Evolutionary conservation across 169 alveolate genomes (phyloP).

Genomic region (Cryptosporidium sp.): DNA sequence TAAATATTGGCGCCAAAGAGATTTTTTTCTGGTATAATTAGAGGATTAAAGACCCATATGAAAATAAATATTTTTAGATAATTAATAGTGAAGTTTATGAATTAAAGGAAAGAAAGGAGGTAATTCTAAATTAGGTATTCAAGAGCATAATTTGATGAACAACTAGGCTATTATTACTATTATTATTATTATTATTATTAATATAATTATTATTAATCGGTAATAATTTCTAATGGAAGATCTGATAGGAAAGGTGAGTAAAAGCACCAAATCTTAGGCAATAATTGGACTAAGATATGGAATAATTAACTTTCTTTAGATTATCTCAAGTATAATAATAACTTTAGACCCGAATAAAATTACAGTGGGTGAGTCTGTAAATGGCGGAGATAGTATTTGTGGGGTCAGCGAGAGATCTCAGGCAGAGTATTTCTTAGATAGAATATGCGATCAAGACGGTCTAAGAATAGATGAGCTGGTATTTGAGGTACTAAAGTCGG

Average conservation of each 20-base stretch:
- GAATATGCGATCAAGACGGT: neutral
- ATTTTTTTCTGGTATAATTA: neutral
- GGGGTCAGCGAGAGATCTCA: neutral
- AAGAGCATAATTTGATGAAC: neutral
- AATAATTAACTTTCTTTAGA: neutral
- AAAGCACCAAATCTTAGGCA: neutral
- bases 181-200: too few species aligned
- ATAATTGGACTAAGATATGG: neutral
- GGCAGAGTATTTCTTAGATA: constrained; percentile 16
- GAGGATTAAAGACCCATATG: neutral
- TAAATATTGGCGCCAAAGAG: neutral
- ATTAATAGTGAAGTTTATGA: neutral
- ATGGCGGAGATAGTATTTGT: neutral
- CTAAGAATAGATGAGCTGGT: constrained; percentile 17
- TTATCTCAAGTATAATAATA: neutral
- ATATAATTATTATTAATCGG: neutral
- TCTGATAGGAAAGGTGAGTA: constrained; percentile 33
- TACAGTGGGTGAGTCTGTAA: neutral
- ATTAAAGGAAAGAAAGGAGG: neutral
- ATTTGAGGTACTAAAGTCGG: neutral
- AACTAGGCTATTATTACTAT: neutral
- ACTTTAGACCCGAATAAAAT: neutral
- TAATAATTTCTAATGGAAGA: constrained; percentile 22
- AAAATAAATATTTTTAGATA: too few species aligned
- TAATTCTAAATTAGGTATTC: neutral